phyloP scores from a whole-genome alignment of 306 rosid genomes.

The Trifolium repens region DNA sequence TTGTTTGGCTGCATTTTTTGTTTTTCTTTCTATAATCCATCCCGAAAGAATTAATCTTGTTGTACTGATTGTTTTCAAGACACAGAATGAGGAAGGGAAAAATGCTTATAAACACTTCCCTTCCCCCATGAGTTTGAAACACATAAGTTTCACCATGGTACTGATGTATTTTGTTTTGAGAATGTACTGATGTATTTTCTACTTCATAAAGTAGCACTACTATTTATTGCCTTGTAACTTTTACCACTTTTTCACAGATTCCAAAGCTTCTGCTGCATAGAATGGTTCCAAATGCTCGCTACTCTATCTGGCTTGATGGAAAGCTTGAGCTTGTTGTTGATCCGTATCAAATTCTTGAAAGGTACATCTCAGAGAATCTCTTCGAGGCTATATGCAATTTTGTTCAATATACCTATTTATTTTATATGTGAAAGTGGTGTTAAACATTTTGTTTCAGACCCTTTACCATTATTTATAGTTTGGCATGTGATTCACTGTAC shows the following conservation, averaged over 20 bases:
- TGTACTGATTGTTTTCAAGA: neutral
- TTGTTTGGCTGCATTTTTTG: slow-evolving; percentile 14
- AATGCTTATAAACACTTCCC: neutral
- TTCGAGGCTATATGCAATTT: slow-evolving; percentile 4
- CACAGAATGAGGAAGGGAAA: slow-evolving; percentile 16
- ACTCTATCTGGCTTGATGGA: slow-evolving; percentile 92
- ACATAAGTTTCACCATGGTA: neutral
- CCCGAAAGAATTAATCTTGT: slow-evolving; percentile 15
- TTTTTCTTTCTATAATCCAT: neutral
- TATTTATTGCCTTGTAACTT: slow-evolving; percentile 35
- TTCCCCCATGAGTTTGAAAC: slow-evolving; percentile 19
- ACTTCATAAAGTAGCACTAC: slow-evolving; percentile 11
- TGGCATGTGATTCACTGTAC: neutral
- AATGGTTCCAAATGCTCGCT: slow-evolving; percentile 87
- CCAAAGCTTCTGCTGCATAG: slow-evolving; percentile 95
- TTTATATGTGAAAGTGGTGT: slow-evolving; percentile 18
- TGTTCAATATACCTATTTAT: slow-evolving; percentile 24
- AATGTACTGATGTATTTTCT: slow-evolving; percentile 29
- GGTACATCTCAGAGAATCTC: too few species aligned
- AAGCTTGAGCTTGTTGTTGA: too few species aligned
- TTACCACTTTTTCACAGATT: slow-evolving; percentile 59
- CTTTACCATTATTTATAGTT: neutral
- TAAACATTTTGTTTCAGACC: slow-evolving; percentile 15
- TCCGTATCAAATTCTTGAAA: too few species aligned
- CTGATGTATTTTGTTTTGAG: too few species aligned